These are phyloP conservation scores for Astrothelium macrocarpum DNA, from an alignment of 495 filamentous ascomycete genomes.

Conservation along the genomic window DNA sequence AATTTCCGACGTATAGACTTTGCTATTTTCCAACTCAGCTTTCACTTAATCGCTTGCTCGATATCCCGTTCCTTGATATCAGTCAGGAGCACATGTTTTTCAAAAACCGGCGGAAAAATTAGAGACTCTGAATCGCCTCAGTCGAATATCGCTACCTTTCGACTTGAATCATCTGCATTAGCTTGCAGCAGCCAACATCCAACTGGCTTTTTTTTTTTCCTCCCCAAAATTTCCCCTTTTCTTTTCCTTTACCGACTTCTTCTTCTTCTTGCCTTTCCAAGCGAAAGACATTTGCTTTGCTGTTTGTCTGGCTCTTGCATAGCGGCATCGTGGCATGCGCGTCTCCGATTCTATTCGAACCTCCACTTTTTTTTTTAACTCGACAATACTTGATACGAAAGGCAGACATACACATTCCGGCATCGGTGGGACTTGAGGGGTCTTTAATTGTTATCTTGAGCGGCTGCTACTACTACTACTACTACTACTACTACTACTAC, in stretches of 20 bases:
- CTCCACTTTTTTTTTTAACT: not conserved
- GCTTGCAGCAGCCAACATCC: not conserved
- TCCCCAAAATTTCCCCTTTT: too few species aligned
- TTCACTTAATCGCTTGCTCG: not conserved
- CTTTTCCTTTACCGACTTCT: not conserved
- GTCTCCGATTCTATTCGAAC: not conserved
- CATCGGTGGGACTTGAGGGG: not conserved
- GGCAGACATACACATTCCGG: not conserved
- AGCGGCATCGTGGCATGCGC: constrained; percentile 3
- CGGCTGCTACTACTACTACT: too few species aligned
- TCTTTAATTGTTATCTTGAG: not conserved
- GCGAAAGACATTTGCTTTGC: not conserved
- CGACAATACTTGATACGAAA: not conserved
- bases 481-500: not conserved
- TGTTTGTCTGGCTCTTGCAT: not conserved
- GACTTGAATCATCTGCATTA: not conserved
- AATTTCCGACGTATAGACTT: not conserved
- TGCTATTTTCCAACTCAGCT: not conserved
- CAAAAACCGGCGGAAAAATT: not conserved
- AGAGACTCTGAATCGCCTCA: not conserved
- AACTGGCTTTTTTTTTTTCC: not conserved
- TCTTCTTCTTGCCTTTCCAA: not conserved
- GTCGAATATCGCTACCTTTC: not conserved
- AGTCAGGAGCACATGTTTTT: not conserved
- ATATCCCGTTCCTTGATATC: not conserved